Percentiles rank a stretch among this genome's conserved stretches.
These are phyloP conservation scores for Neonectria coccinea DNA, from an alignment of 2,329 filamentous ascomycete genomes.

Conservation along the genomic window DNA sequence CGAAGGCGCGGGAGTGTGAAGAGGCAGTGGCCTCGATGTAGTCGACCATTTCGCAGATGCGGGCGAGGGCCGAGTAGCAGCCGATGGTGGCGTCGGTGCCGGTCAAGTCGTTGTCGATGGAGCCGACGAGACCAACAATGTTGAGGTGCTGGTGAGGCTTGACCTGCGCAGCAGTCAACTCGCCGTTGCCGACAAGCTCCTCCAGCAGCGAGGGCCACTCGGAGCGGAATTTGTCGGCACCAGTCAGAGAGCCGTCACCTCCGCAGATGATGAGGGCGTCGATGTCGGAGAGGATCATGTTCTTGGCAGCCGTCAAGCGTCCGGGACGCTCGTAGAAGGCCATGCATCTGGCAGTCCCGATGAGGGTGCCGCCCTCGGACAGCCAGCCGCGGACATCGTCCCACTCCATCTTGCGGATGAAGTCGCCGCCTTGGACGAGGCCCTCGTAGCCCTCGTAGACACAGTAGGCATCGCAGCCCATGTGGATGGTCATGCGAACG, in stretches of 20 bases:
- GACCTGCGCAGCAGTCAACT: slow-evolving; percentile 78
- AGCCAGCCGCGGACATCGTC: slow-evolving; percentile 94
- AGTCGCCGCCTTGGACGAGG: slow-evolving; percentile 86
- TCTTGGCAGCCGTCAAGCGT: slow-evolving; percentile 87
- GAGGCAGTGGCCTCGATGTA: slow-evolving; percentile 95
- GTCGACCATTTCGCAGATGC: slow-evolving; percentile 96
- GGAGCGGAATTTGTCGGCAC: slow-evolving; percentile 89
- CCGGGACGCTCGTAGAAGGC: slow-evolving; percentile 91
- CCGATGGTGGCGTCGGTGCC: slow-evolving; percentile 98
- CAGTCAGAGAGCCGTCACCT: slow-evolving; percentile 95
- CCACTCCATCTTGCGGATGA: slow-evolving; percentile 91
- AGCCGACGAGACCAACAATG: slow-evolving; percentile 95
- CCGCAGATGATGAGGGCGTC: slow-evolving; percentile 97
- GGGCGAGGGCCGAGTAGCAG: slow-evolving; percentile 90
- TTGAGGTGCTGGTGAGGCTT: slow-evolving; percentile 87
- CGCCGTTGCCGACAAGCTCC: slow-evolving; percentile 81
- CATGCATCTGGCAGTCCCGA: slow-evolving; percentile 94
- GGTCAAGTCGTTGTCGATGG: slow-evolving; percentile 98
- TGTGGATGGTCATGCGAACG: slow-evolving; percentile 89
- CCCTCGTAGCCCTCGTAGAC: slow-evolving; percentile 97
- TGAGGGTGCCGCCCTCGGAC: slow-evolving; percentile 93
- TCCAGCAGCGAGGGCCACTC: slow-evolving; percentile 92
- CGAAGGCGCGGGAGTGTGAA: slow-evolving; percentile 95
- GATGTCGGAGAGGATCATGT: slow-evolving; percentile 92
- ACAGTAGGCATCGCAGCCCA: slow-evolving; percentile 82